Evolutionary conservation across 164 flowering plant species (phyloP).

Genomic region (Magnolia changhungtana): DNA sequence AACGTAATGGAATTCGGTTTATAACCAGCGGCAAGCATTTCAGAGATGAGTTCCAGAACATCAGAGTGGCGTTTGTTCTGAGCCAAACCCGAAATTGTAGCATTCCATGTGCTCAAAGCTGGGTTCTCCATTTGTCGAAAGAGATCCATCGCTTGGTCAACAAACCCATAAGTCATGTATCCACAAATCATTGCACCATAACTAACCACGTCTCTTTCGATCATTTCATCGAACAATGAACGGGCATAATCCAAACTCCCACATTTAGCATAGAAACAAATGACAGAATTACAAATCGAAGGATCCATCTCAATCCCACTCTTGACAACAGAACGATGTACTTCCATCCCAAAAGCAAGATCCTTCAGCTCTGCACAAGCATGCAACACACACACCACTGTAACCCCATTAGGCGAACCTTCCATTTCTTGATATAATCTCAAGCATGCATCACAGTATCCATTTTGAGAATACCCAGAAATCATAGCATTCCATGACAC

Average conservation of each 20-base stretch:
- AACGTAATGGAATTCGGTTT: conserved; percentile 67
- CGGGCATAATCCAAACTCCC: conserved; percentile 76
- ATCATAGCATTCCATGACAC: conserved; percentile 92
- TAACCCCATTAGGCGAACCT: conserved; percentile 47
- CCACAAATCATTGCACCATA: conserved; percentile 64
- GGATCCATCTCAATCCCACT: conserved; percentile 47
- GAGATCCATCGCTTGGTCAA: conserved; percentile 57
- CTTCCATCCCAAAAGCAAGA: conserved; percentile 61
- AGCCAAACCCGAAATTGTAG: conserved; percentile 64
- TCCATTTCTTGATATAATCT: conserved; percentile 50
- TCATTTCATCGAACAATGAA: conserved; percentile 56
- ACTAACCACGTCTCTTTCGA: conserved; percentile 59
- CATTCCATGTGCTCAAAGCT: conserved; percentile 71
- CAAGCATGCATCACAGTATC: conserved; percentile 56
- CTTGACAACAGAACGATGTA: conserved; percentile 45
- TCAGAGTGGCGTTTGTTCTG: conserved; percentile 53
- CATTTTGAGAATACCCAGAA: conserved; percentile 71
- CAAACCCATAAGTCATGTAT: conserved; percentile 71
- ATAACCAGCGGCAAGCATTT: conserved; percentile 54
- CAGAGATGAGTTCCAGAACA: conserved; percentile 35
- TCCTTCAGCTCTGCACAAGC: conserved; percentile 72
- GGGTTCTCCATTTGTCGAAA: conserved; percentile 46
- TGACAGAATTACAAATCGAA: conserved; percentile 48
- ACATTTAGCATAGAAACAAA: conserved; percentile 74
- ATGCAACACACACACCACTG: conserved; percentile 57